phyloP scores from a whole-genome alignment of 75 land plant species.

The Cunninghamia lanceolata region DNA sequence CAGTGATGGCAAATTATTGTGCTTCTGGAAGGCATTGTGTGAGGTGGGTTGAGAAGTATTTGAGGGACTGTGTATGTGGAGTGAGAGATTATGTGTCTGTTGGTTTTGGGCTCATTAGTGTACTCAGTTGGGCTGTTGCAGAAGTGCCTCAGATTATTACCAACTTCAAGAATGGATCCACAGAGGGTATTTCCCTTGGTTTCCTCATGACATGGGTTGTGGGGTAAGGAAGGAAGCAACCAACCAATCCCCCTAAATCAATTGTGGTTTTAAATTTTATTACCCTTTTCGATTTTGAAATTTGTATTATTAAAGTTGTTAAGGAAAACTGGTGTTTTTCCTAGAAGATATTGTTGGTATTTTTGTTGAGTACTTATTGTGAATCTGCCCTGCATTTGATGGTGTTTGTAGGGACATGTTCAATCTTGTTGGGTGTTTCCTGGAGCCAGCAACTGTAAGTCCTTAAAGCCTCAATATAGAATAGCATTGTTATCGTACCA shows the following conservation, averaged over 20 bases:
- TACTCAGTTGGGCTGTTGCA: constrained; percentile 71
- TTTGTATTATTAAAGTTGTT: not conserved
- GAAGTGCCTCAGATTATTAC: constrained; percentile 86
- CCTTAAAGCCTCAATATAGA: not conserved
- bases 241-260: no score
- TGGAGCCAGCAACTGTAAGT: constrained; percentile 11
- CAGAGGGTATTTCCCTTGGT: constrained; percentile 64
- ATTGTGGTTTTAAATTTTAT: no score
- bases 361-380: not conserved
- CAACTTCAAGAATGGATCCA: constrained; percentile 56
- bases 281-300: not conserved
- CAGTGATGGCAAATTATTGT: constrained; percentile 15
- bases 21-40: constrained; percentile 37
- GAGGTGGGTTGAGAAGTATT: constrained; percentile 50
- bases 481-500: no score
- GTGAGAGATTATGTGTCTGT: constrained; percentile 50
- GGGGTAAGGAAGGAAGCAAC: constrained; percentile 47
- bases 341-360: no score
- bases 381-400: not conserved
- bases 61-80: constrained; percentile 54
- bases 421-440: constrained; percentile 7
- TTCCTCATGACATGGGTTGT: constrained; percentile 77
- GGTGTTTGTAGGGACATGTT: constrained; percentile 7
- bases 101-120: constrained; percentile 58
- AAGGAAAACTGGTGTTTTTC: not conserved